Conservation (phyloP, 139 green algal species). For the Tetraselmis striata region DNA sequence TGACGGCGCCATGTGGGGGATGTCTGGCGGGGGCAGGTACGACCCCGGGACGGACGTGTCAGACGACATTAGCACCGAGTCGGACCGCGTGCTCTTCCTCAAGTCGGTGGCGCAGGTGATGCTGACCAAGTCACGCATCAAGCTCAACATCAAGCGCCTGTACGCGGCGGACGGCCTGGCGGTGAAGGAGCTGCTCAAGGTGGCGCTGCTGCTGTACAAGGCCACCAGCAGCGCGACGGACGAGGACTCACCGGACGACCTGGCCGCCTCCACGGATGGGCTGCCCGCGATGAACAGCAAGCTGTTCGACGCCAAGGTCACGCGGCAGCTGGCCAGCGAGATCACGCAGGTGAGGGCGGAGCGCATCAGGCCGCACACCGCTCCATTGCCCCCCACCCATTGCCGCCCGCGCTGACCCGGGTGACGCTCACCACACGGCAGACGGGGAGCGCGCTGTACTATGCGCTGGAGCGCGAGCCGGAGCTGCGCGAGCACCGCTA, state of each 20-base stretch:
- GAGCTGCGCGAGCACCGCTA: conserved; percentile 45
- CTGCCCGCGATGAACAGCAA: conserved; percentile 43
- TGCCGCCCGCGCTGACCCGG: too few relatives aligned
- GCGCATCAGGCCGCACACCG: too few relatives aligned
- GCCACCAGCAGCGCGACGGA: conserved; percentile 42
- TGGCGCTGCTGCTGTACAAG: conserved; percentile 66
- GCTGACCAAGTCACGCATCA: conserved; percentile 63
- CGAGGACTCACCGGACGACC: conserved; percentile 26
- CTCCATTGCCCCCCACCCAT: too few relatives aligned
- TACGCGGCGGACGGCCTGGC: conserved; percentile 70
- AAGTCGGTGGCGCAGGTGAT: conserved; percentile 48
- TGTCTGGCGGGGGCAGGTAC: conserved; percentile 27
- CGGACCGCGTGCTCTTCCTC: conserved; percentile 67
- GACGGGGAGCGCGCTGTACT: conserved; percentile 53
- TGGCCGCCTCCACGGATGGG: conserved; percentile 23
- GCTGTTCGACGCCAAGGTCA: conserved; percentile 18
- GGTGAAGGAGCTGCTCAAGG: conserved; percentile 71
- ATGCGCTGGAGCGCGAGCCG: conserved; percentile 53
- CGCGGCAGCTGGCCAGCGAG: conserved; percentile 37
- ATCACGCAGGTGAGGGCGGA: too few relatives aligned
- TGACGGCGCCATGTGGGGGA: background rate
- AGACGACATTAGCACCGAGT: conserved; percentile 71
- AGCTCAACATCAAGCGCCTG: conserved; percentile 77
- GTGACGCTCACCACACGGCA: too few relatives aligned
- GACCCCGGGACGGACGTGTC: conserved; percentile 40